phyloP scores from a whole-genome alignment of 768 basidiomycete species.

The Suillus ampliporus region DNA sequence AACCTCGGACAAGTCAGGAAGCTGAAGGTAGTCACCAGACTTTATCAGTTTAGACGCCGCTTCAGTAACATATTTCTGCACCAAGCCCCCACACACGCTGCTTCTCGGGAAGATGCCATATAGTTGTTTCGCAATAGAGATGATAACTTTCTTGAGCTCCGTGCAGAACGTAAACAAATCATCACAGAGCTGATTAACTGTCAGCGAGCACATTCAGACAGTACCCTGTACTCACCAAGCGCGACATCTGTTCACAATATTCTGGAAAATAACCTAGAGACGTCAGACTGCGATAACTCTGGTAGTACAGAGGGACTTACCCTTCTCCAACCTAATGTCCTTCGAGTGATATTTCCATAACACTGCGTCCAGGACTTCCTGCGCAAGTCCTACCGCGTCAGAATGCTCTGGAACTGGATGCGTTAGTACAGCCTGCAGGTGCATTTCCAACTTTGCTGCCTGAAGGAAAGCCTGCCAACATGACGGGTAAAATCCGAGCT shows the following conservation, averaged over 20 bases:
- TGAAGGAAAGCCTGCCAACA: background rate
- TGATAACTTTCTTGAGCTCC: background rate
- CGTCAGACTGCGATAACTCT: background rate
- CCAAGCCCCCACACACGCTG: background rate
- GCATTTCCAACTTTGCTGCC: constrained; percentile 1
- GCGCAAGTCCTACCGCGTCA: background rate
- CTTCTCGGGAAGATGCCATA: background rate
- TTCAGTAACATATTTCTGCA: background rate
- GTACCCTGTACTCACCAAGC: background rate
- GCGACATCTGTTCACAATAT: background rate
- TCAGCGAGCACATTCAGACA: background rate
- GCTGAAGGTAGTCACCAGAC: background rate
- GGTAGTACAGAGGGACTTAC: background rate
- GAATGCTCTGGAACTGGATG: background rate
- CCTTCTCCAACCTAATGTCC: background rate
- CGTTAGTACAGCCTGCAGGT: background rate
- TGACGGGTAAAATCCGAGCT: background rate
- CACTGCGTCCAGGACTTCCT: background rate
- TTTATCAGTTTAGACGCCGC: background rate
- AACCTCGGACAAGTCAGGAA: background rate
- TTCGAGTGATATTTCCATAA: background rate
- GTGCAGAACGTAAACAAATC: background rate
- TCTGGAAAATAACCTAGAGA: background rate
- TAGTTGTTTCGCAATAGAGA: background rate
- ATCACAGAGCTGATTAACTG: background rate